These are phyloP conservation scores for Pleurostoma richardsiae DNA, from an alignment of 2,329 filamentous ascomycete genomes.

Conservation along the genomic window DNA sequence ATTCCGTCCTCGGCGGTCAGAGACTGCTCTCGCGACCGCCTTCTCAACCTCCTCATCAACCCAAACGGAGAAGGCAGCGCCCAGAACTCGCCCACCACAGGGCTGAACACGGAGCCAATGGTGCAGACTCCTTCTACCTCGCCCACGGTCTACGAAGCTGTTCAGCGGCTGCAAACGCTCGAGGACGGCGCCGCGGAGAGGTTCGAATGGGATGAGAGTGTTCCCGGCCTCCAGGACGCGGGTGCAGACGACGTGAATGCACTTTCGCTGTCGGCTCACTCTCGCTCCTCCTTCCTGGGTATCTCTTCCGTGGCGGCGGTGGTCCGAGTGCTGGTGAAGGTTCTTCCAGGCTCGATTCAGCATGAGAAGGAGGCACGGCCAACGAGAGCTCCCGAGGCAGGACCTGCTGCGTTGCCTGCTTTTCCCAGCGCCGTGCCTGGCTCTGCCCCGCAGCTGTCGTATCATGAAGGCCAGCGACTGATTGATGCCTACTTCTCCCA, in stretches of 20 bases:
- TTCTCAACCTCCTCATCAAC: background rate
- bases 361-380: background rate
- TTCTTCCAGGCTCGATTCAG: background rate
- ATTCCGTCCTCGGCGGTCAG: background rate
- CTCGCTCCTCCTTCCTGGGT: slow-evolving; percentile 1
- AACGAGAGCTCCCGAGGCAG: background rate
- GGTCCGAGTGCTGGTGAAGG: background rate
- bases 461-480: background rate
- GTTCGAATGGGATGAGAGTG: background rate
- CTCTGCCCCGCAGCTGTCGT: background rate
- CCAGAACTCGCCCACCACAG: background rate
- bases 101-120: background rate
- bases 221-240: background rate
- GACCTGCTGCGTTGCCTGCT: background rate
- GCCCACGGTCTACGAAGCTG: background rate
- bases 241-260: slow-evolving; percentile 1
- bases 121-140: background rate
- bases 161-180: background rate
- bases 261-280: background rate
- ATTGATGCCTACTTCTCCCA: slow-evolving; percentile 1
- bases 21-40: background rate
- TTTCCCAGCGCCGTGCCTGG: background rate
- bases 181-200: background rate
- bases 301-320: background rate
- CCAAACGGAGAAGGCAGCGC: background rate